Percentiles rank a stretch among this genome's conserved stretches.
Conservation (phyloP, 2,329 filamentous ascomycete species). For the Nakataea oryzae region DNA sequence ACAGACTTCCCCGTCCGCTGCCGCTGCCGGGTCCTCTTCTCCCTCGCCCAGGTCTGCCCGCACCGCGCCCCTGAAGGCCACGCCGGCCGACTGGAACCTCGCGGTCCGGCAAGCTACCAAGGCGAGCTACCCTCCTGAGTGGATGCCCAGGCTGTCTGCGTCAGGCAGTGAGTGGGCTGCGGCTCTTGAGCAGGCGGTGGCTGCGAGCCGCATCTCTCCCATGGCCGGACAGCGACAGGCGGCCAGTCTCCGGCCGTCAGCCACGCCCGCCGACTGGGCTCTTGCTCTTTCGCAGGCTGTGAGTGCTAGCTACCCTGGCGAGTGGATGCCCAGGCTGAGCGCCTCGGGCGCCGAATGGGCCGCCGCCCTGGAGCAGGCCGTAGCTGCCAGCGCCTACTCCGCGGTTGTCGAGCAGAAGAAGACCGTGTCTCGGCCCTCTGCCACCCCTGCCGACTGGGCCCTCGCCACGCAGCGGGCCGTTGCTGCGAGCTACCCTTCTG, state of each 20-base stretch:
- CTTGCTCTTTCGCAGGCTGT: constrained; percentile 24
- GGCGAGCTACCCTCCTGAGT: constrained; percentile 2
- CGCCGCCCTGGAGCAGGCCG: constrained; percentile 13
- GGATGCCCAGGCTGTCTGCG: neutral
- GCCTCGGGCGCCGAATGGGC: constrained; percentile 5
- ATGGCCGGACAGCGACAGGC: neutral
- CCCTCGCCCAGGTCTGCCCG: neutral
- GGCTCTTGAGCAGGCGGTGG: constrained; percentile 20
- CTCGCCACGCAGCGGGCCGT: constrained; percentile 23
- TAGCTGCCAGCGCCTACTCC: constrained; percentile 16
- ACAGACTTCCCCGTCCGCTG: neutral
- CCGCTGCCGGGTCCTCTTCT: neutral
- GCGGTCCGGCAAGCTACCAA: constrained; percentile 22
- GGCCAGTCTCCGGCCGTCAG: neutral
- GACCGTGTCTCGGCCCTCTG: constrained; percentile 16
- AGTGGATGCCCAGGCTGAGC: constrained; percentile 2
- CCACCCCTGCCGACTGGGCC: constrained; percentile 20
- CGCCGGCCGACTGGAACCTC: constrained; percentile 21
- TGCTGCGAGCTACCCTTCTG: neutral
- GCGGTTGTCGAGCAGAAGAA: constrained; percentile 16
- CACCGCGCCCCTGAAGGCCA: constrained; percentile 4
- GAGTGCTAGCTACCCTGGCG: constrained; percentile 1
- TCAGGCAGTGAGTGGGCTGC: constrained; percentile 12
- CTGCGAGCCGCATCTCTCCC: neutral
- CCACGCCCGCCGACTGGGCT: constrained; percentile 20